Evolutionary conservation across 768 basidiomycete species (phyloP).

Genomic region (Leccinum longicurvipes): DNA sequence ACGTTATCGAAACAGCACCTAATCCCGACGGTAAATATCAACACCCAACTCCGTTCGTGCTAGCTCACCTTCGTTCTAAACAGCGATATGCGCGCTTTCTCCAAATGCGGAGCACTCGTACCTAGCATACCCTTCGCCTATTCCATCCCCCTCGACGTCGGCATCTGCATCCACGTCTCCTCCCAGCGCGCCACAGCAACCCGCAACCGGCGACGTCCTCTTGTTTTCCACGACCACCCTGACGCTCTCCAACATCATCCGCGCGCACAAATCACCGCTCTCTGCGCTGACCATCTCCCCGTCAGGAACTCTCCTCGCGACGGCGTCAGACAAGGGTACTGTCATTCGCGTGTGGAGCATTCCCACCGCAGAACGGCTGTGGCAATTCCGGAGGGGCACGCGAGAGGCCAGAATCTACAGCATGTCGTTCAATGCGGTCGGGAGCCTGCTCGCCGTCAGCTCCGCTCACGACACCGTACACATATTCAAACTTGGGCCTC

Average conservation of each 20-base stretch:
- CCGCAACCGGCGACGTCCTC: slow-evolving; percentile 76
- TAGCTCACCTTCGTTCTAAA: slow-evolving; percentile 2
- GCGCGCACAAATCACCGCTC: slow-evolving; percentile 94
- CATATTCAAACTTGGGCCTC: slow-evolving; percentile 81
- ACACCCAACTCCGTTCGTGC: background rate
- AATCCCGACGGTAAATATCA: slow-evolving; percentile 81
- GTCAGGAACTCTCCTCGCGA: slow-evolving; percentile 86
- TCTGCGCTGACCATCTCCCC: slow-evolving; percentile 84
- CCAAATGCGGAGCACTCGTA: slow-evolving; percentile 91
- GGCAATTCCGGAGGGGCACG: slow-evolving; percentile 92
- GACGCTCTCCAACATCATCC: slow-evolving; percentile 91
- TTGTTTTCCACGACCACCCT: slow-evolving; percentile 92
- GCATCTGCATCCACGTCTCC: slow-evolving; percentile 38
- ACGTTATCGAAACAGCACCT: slow-evolving; percentile 94
- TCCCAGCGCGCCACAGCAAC: slow-evolving; percentile 42
- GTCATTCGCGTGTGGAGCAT: slow-evolving; percentile 94
- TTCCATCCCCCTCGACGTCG: slow-evolving; percentile 75
- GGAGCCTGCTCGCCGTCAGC: slow-evolving; percentile 83
- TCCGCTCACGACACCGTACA: slow-evolving; percentile 95
- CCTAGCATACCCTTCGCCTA: slow-evolving; percentile 94
- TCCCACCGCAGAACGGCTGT: slow-evolving; percentile 88
- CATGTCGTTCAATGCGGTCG: slow-evolving; percentile 80
- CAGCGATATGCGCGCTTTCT: slow-evolving; percentile 93
- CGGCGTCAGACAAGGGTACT: slow-evolving; percentile 92
- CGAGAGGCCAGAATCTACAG: slow-evolving; percentile 83